These are phyloP conservation scores for Gloeophyllum trabeum DNA, from an alignment of 768 basidiomycete genomes.

Conservation along the genomic window DNA sequence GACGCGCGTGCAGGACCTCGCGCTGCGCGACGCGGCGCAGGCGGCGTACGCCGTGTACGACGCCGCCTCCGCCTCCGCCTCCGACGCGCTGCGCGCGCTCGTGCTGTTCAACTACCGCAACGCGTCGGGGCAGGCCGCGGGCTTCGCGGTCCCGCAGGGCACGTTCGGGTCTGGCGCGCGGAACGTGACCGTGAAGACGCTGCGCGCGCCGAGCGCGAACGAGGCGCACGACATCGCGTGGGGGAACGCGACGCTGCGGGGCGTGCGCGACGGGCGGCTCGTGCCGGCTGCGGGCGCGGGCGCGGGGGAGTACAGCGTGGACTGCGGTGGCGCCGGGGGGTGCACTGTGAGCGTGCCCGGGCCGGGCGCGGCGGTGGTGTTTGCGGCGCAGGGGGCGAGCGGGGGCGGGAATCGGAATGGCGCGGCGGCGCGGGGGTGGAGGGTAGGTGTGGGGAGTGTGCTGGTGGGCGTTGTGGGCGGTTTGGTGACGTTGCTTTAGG, in stretches of 20 bases:
- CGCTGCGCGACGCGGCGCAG: slow-evolving; percentile 25
- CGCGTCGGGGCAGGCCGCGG: slow-evolving; percentile 22
- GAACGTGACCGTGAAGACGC: slow-evolving; percentile 31
- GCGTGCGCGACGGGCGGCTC: slow-evolving; percentile 27
- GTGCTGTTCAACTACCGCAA: slow-evolving; percentile 42
- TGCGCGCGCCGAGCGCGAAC: slow-evolving; percentile 31
- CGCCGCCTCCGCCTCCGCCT: slow-evolving; percentile 23
- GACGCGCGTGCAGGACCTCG: slow-evolving; percentile 33
- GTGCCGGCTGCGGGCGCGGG: slow-evolving; percentile 12
- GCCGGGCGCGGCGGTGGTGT: slow-evolving; percentile 38
- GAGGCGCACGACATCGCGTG: slow-evolving; percentile 49
- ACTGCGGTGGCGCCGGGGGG: slow-evolving; percentile 31
- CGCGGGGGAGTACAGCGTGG: slow-evolving; percentile 21
- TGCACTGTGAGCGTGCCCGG: slow-evolving; percentile 36
- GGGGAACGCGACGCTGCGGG: slow-evolving; percentile 41
- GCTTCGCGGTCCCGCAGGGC: slow-evolving; percentile 16
- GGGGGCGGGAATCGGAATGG: slow-evolving; percentile 1
- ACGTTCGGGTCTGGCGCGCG: slow-evolving; percentile 11
- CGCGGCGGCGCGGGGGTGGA: not conserved
- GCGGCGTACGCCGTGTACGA: slow-evolving; percentile 50
- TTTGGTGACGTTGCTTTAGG: no score
- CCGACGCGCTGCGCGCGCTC: slow-evolving; percentile 28
- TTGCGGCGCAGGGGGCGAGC: no score
- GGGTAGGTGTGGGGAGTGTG: not conserved
- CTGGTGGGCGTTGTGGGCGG: not conserved